Evolutionary conservation across 257 asterid genomes (phyloP).

Genomic region (Eucommia ulmoides): DNA sequence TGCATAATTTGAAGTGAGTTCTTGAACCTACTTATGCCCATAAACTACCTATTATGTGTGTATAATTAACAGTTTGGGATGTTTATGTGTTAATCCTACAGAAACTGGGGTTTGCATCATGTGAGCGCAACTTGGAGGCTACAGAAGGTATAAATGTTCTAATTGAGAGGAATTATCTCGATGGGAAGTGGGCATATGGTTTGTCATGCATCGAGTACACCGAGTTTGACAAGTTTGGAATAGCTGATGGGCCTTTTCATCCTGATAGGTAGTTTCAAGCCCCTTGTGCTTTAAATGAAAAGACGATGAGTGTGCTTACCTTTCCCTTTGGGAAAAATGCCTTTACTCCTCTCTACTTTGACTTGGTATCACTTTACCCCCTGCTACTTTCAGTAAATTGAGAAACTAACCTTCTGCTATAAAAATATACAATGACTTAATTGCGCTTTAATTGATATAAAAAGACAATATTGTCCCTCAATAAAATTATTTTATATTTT

Average conservation of each 20-base stretch:
- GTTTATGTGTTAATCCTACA: constrained; percentile 24
- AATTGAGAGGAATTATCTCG: constrained; percentile 62
- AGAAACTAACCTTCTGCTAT: too few relatives aligned
- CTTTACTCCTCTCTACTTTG: too few relatives aligned
- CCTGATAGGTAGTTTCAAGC: constrained; percentile 34
- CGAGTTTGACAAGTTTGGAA: constrained; percentile 89
- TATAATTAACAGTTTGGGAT: too few relatives aligned
- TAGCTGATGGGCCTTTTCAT: constrained; percentile 34
- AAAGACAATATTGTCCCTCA: too few relatives aligned
- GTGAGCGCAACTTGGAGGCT: constrained; percentile 70
- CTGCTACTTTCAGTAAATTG: too few relatives aligned
- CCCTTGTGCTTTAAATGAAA: constrained; percentile 2
- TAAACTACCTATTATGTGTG: too few relatives aligned
- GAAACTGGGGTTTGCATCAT: constrained; percentile 98
- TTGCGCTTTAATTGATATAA: too few relatives aligned
- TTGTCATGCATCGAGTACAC: constrained; percentile 91
- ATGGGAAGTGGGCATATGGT: constrained; percentile 93
- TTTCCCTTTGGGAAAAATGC: too few relatives aligned
- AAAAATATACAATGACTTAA: too few relatives aligned
- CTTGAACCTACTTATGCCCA: not conserved
- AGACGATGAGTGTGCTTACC: too few relatives aligned
- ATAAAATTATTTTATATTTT: too few relatives aligned
- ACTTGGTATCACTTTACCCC: too few relatives aligned
- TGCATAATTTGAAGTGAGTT: not conserved
- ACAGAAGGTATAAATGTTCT: constrained; percentile 97